phyloP scores from a whole-genome alignment of 495 filamentous ascomycete species.

The Hyaloscypha bicolor region DNA sequence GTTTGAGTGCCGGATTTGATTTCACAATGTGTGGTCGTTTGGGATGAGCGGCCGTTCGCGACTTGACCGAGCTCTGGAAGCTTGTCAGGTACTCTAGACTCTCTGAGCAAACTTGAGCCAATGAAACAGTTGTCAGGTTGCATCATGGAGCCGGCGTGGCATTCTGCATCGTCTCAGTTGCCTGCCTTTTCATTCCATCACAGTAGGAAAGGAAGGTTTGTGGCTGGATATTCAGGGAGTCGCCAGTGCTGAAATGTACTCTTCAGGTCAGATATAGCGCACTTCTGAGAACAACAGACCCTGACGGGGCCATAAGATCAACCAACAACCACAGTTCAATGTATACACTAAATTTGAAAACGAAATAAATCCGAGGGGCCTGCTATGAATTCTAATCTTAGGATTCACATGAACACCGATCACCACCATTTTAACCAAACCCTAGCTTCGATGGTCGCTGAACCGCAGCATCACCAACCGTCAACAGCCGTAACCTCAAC shows the following conservation, averaged over 20 bases:
- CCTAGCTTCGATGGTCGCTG: neutral
- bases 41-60: neutral
- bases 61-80: neutral
- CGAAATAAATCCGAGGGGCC: no score
- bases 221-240: neutral
- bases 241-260: neutral
- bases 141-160: neutral
- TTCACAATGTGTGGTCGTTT: neutral
- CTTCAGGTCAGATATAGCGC: neutral
- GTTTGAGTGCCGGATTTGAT: neutral
- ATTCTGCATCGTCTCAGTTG: neutral
- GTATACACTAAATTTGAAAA: no score
- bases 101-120: neutral
- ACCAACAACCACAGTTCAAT: no score
- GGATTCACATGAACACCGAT: no score
- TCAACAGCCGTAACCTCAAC: constrained; percentile 11
- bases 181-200: neutral
- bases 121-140: neutral
- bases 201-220: neutral
- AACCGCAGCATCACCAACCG: constrained; percentile 26
- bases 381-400: no score
- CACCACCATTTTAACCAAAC: no score
- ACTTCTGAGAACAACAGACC: no score
- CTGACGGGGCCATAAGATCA: no score
- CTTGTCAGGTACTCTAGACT: neutral